phyloP scores from a whole-genome alignment of 192 early-diverging fungal genomes.

The Globomyces pollinis-pini region DNA sequence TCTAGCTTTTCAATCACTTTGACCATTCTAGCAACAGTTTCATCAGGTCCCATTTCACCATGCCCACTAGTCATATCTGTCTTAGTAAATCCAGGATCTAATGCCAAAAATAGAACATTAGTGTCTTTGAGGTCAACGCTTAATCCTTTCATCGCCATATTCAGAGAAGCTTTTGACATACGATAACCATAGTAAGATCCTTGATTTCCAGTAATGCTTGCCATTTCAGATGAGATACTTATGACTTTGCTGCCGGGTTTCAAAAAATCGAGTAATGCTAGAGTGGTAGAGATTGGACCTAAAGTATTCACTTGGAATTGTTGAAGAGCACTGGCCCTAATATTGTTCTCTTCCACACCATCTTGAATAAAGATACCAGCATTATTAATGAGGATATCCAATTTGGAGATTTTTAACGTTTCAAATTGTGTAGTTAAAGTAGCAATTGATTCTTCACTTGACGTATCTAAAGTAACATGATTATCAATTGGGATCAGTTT shows the following conservation, averaged over 20 bases:
- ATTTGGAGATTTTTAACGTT: neutral
- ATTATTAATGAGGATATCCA: constrained; percentile 4
- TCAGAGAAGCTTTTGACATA: constrained; percentile 19
- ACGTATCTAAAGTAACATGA: neutral
- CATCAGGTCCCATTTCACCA: constrained; percentile 12
- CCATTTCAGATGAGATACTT: constrained; percentile 19
- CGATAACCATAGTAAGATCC: constrained; percentile 22
- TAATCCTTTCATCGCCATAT: constrained; percentile 16
- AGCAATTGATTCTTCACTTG: neutral
- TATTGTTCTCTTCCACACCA: neutral
- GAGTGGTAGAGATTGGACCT: constrained; percentile 23
- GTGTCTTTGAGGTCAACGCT: constrained; percentile 7
- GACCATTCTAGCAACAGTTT: constrained; percentile 19
- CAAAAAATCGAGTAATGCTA: constrained; percentile 14
- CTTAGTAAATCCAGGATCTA: constrained; percentile 21
- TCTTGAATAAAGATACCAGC: neutral
- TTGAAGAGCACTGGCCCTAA: neutral
- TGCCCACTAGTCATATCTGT: constrained; percentile 19
- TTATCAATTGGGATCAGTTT: neutral
- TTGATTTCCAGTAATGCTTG: no score
- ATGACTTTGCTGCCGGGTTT: neutral
- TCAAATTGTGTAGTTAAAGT: neutral
- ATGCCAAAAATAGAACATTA: neutral
- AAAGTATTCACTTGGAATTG: constrained; percentile 14
- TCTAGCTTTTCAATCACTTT: constrained; percentile 12